Base-by-base conservation (phyloP, 257 asterid species). In the Euphrasia confusa region DNA sequence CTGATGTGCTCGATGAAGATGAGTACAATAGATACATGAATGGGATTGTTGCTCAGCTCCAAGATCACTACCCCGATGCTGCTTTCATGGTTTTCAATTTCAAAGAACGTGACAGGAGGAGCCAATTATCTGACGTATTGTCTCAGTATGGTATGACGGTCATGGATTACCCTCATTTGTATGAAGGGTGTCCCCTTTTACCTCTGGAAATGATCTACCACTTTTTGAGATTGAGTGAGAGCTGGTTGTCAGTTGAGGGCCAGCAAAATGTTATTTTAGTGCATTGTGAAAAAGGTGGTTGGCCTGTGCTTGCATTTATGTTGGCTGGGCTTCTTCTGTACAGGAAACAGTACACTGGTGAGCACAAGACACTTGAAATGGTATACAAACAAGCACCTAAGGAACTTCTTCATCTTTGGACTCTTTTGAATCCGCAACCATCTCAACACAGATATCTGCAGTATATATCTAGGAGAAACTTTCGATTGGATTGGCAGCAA, bases 241-340 rank as follows among this genome's bases (percentile, higher is more conserved):
- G 96, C 73, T 93, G 99, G 99, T 76, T 93, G 75, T 93, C 99
- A 2, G 83, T 90, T 58, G 97, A 84, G 77, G 99, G 99, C 70
- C 99, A 93, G 70, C 99, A 90, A 71, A 93, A 93, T 37, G 99
- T 93, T 65, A 85, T 93, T 60, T 75, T 93, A 75, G 82, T 90
- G 97, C 95, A 89, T 71, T 93, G 99, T 44, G 97, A 90, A 79
- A 81, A 94, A 67, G 99, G 99, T 71, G 97, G 99, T 42, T 93
- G 99, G 97, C 94, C 97, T 26, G 92, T 87, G 67, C 96, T 93
- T 52, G 97, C 97, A 7, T 93, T 93, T 60, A 89, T 89, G 96
- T 96, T 93, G 69, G 99, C 99, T 9, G 97, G 96, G 64, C 99
- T 93, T 74, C 97, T 93, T 74, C 67, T 89, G 58, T 93, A 93